These are phyloP conservation scores for Teunomyces lycoperdinae DNA, from an alignment of 805 yeast species.

Conservation along the genomic window DNA sequence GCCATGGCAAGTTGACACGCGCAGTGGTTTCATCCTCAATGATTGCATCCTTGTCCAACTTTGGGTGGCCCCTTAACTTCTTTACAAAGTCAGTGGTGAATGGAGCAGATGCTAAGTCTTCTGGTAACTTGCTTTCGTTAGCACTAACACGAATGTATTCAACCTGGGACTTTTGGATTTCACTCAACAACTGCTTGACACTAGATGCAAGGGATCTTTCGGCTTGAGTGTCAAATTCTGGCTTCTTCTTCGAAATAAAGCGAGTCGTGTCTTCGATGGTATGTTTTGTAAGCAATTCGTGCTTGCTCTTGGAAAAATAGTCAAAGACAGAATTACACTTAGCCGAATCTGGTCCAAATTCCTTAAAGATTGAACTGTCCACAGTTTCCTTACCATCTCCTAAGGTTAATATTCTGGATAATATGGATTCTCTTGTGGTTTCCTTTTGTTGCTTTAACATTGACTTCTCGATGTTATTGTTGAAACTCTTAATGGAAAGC, in stretches of 20 bases:
- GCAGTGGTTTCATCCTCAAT: slow-evolving; percentile 50
- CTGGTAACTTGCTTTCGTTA: slow-evolving; percentile 26
- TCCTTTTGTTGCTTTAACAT: slow-evolving; percentile 43
- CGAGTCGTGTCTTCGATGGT: slow-evolving; percentile 19
- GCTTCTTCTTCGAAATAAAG: slow-evolving; percentile 31
- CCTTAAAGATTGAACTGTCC: slow-evolving; percentile 13
- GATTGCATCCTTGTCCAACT: slow-evolving; percentile 44
- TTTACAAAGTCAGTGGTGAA: slow-evolving; percentile 26
- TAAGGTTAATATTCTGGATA: slow-evolving; percentile 40
- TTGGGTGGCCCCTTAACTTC: slow-evolving; percentile 29
- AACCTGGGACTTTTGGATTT: slow-evolving; percentile 31
- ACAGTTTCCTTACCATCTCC: slow-evolving; percentile 25
- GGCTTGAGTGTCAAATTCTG: slow-evolving; percentile 27
- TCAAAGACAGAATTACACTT: slow-evolving; percentile 35
- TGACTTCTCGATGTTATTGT: slow-evolving; percentile 36
- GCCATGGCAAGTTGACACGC: slow-evolving; percentile 73
- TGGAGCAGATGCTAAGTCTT: slow-evolving; percentile 23
- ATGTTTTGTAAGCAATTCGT: slow-evolving; percentile 19
- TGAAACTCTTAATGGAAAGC: slow-evolving; percentile 24
- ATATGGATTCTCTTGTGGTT: slow-evolving; percentile 46
- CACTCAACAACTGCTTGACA: slow-evolving; percentile 35
- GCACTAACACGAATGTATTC: slow-evolving; percentile 31
- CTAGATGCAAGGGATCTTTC: slow-evolving; percentile 32
- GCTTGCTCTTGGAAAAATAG: slow-evolving; percentile 25
- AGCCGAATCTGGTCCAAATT: slow-evolving; percentile 24